Conservation (phyloP, 371 early-diverging fungal genomes). For the Haplosporangium sp. region DNA sequence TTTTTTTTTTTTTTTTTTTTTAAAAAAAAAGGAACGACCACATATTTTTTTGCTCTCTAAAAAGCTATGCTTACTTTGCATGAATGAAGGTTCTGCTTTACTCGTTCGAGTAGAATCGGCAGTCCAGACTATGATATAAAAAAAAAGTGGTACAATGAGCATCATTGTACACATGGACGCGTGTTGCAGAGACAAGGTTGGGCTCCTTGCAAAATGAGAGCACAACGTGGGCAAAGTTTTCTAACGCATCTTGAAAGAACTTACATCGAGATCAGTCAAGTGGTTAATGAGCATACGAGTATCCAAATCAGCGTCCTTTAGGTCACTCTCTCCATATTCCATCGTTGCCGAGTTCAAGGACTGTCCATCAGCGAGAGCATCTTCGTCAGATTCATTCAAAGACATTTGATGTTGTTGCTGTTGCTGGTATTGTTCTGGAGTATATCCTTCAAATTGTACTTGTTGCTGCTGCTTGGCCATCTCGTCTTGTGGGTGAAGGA, state of each 20-base stretch:
- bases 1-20: not conserved
- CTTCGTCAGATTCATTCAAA: slow-evolving; percentile 44
- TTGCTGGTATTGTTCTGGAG: slow-evolving; percentile 9
- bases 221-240: not conserved
- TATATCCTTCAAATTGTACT: not conserved
- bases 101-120: slow-evolving; percentile 51
- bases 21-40: no score
- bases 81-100: slow-evolving; percentile 57
- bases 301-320: slow-evolving; percentile 35
- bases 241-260: not conserved
- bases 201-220: not conserved
- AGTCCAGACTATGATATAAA: slow-evolving; percentile 40
- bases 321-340: slow-evolving; percentile 27
- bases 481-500: slow-evolving; percentile 39
- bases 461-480: slow-evolving; percentile 15
- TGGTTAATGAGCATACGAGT: slow-evolving; percentile 43
- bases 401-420: slow-evolving; percentile 21
- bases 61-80: slow-evolving; percentile 45
- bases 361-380: slow-evolving; percentile 27
- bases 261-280: slow-evolving; percentile 50
- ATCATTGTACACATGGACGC: not conserved
- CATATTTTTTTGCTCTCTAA: no score
- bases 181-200: not conserved
- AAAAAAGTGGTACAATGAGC: not conserved
- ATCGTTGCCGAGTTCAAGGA: slow-evolving; percentile 19